A percentile compares a stretch with the other conserved stretches of the same genome.
phyloP scores from a whole-genome alignment of 2,329 filamentous ascomycete genomes.

The Neonectria coccinea region DNA sequence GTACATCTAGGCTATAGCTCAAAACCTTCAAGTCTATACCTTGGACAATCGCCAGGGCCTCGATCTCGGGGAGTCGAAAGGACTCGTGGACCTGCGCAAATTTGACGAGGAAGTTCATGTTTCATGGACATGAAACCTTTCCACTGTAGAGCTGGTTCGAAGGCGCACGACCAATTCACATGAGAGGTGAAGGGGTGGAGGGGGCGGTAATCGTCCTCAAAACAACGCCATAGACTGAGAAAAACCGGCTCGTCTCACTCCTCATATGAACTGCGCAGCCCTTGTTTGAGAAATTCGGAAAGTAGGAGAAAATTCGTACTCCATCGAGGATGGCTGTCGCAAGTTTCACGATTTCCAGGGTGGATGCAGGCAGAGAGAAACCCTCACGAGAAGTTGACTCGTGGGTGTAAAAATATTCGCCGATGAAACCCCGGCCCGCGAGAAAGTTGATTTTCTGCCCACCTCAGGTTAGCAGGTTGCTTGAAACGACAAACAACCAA shows the following conservation, averaged over 20 bases:
- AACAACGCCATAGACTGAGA: constrained; percentile 7
- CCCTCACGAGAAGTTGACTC: constrained; percentile 61
- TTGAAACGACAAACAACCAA: background rate
- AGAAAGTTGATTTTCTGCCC: constrained; percentile 24
- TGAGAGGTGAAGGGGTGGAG: constrained; percentile 29
- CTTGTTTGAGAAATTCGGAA: background rate
- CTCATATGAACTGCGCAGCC: background rate
- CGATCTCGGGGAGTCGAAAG: constrained; percentile 87
- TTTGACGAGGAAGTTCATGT: constrained; percentile 85
- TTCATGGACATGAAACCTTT: constrained; percentile 6
- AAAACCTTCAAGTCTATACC: constrained; percentile 77
- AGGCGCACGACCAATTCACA: constrained; percentile 11
- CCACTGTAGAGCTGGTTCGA: constrained; percentile 7
- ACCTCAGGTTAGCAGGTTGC: background rate
- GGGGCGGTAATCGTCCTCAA: constrained; percentile 12
- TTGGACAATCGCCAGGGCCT: constrained; percentile 79
- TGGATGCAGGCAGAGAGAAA: constrained; percentile 64
- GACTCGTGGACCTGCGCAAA: constrained; percentile 90
- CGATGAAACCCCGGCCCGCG: constrained; percentile 45
- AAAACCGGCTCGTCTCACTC: background rate
- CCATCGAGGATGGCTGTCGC: constrained; percentile 13
- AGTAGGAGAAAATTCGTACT: background rate
- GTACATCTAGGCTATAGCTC: constrained; percentile 80
- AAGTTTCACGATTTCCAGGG: constrained; percentile 16
- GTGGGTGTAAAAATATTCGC: constrained; percentile 38